Evolutionary conservation across 768 basidiomycete species (phyloP).

Genomic region (Lactarius sanguifluus): DNA sequence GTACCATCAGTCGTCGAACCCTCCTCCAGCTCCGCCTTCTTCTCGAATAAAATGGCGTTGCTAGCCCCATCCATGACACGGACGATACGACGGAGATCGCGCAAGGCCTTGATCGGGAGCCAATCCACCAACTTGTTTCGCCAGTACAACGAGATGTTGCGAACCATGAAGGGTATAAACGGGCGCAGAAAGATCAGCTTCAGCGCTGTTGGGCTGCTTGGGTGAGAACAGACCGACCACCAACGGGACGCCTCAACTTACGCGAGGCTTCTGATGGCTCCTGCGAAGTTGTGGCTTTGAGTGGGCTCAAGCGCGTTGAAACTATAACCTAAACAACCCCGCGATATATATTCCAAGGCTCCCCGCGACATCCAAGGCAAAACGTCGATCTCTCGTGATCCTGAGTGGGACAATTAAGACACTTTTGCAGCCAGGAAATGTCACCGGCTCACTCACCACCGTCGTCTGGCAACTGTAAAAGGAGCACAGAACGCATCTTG

Average conservation of each 20-base stretch:
- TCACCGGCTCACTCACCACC: constrained; percentile 15
- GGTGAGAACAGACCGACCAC: neutral
- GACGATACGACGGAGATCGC: constrained; percentile 34
- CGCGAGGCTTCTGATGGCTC: constrained; percentile 37
- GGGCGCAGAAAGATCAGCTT: neutral
- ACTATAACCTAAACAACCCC: constrained; percentile 38
- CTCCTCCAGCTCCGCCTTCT: constrained; percentile 32
- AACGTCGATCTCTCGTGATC: constrained; percentile 37
- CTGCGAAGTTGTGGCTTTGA: constrained; percentile 34
- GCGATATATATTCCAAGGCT: constrained; percentile 41
- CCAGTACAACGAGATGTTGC: constrained; percentile 31
- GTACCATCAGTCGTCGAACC: neutral
- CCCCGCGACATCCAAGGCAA: constrained; percentile 38
- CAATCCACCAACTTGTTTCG: constrained; percentile 38
- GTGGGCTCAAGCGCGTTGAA: constrained; percentile 35
- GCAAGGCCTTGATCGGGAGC: constrained; percentile 35
- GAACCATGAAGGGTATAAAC: constrained; percentile 34
- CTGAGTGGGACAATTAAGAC: constrained; percentile 21
- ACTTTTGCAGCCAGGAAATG: neutral
- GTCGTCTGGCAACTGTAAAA: constrained; percentile 31
- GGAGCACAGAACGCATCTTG: constrained; percentile 31
- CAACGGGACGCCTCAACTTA: constrained; percentile 27
- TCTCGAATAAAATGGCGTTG: constrained; percentile 35
- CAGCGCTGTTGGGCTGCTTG: neutral
- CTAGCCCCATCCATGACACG: constrained; percentile 36